These are phyloP conservation scores for Pseudevernia furfuracea DNA, from an alignment of 495 filamentous ascomycete species.

Conservation along the genomic window DNA sequence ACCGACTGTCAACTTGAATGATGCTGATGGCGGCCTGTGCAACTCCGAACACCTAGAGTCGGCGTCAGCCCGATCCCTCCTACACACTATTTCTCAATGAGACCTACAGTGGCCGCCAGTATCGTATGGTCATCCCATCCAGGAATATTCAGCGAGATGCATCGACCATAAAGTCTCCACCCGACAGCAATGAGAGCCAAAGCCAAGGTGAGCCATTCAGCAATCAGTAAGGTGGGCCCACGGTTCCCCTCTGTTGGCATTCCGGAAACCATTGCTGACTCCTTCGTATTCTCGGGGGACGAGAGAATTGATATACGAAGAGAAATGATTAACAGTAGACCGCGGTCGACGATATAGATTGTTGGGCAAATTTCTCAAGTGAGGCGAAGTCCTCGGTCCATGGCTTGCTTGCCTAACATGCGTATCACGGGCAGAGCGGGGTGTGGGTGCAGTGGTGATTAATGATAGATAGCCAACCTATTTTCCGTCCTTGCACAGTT, in stretches of 20 bases:
- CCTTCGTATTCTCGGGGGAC: background rate
- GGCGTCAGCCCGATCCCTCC: background rate
- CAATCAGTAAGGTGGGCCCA: background rate
- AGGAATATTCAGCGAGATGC: background rate
- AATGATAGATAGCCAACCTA: background rate
- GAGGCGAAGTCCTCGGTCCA: background rate
- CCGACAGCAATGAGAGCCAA: constrained; percentile 1
- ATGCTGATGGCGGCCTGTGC: background rate
- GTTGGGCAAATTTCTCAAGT: constrained; percentile 1
- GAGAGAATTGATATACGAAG: background rate
- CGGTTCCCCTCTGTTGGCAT: background rate
- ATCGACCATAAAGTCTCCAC: background rate
- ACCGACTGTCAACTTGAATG: background rate
- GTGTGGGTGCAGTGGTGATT: background rate
- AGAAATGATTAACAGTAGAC: background rate
- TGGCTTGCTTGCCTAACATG: background rate
- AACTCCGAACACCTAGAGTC: background rate
- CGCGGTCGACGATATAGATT: background rate
- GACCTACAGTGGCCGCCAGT: background rate
- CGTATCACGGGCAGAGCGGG: background rate
- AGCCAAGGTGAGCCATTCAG: background rate
- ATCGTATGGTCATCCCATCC: background rate
- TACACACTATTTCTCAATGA: background rate
- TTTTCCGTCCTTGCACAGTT: background rate
- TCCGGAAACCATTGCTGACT: background rate